Percentiles rank a stretch among this genome's conserved stretches.
These are phyloP conservation scores for Lepidium sativum DNA, from an alignment of 345 rosid species.

Conservation along the genomic window DNA sequence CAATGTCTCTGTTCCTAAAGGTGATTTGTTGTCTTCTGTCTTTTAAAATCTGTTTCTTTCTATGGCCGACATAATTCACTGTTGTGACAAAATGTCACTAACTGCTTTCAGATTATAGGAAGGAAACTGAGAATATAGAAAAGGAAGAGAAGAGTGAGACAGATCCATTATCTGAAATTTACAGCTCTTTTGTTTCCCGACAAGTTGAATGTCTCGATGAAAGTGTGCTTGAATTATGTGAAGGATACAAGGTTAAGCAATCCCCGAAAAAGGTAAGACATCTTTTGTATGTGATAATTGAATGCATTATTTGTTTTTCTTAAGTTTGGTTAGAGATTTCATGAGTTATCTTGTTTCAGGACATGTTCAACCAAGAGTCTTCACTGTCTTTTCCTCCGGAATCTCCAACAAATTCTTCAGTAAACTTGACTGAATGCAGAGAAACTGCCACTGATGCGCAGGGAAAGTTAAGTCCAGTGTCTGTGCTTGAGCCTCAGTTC, in stretches of 20 bases:
- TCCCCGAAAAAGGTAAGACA: constrained; percentile 32
- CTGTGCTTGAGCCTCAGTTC: constrained; percentile 68
- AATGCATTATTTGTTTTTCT: not conserved
- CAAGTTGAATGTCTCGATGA: constrained; percentile 18
- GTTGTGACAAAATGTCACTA: not conserved
- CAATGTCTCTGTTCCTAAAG: constrained; percentile 37
- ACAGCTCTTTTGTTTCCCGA: constrained; percentile 15
- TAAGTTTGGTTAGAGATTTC: not conserved
- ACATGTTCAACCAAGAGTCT: constrained; percentile 28
- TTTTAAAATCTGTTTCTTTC: not conserved
- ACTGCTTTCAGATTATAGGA: constrained; percentile 25
- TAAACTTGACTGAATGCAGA: constrained; percentile 33
- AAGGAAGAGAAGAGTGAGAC: not conserved
- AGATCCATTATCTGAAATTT: constrained; percentile 26
- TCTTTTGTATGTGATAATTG: not conserved
- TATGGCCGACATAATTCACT: not conserved
- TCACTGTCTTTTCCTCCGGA: constrained; percentile 35
- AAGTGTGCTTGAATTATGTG: not conserved
- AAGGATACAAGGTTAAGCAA: constrained; percentile 9
- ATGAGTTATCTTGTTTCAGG: constrained; percentile 33
- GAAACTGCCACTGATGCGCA: constrained; percentile 36
- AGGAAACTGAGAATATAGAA: constrained; percentile 25
- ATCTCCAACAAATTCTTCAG: constrained; percentile 24
- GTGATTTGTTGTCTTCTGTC: constrained; percentile 35
- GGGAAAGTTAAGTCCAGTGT: constrained; percentile 77